These are phyloP conservation scores for Phellopilus nigrolimitatus DNA, from an alignment of 1,284 basidiomycete genomes.

Conservation along the genomic window DNA sequence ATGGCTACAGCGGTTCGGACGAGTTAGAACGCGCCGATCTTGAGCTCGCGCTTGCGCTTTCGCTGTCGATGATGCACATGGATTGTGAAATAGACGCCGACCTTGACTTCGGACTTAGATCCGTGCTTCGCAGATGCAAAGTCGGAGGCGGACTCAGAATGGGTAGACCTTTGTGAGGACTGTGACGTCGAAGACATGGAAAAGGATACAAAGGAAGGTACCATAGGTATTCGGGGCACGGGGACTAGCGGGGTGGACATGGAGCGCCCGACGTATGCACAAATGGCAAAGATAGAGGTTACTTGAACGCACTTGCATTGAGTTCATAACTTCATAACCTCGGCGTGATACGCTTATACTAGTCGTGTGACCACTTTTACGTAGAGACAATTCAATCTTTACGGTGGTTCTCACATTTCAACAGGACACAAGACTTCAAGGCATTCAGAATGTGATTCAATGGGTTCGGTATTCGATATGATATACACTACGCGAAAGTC, in stretches of 20 bases:
- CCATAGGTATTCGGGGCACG: neutral
- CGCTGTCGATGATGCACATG: neutral
- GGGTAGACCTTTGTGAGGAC: neutral
- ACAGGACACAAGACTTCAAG: too few relatives aligned
- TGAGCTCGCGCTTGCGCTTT: neutral
- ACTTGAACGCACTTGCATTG: neutral
- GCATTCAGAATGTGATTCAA: too few relatives aligned
- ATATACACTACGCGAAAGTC: too few relatives aligned
- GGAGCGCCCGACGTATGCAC: conserved; percentile 14
- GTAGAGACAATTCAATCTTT: neutral
- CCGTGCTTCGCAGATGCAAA: neutral
- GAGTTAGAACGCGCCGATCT: neutral
- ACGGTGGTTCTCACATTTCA: too few relatives aligned
- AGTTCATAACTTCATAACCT: neutral
- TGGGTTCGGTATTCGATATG: too few relatives aligned
- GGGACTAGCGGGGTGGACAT: neutral
- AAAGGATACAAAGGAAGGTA: conserved; percentile 1
- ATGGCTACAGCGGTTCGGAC: neutral
- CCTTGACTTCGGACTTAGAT: neutral
- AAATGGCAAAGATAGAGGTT: conserved; percentile 15
- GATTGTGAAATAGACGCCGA: neutral
- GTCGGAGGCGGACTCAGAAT: neutral
- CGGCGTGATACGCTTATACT: neutral
- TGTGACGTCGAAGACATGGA: neutral
- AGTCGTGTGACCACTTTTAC: neutral